These are phyloP conservation scores for Penicillium lagena DNA, from an alignment of 495 filamentous ascomycete genomes.

Conservation along the genomic window DNA sequence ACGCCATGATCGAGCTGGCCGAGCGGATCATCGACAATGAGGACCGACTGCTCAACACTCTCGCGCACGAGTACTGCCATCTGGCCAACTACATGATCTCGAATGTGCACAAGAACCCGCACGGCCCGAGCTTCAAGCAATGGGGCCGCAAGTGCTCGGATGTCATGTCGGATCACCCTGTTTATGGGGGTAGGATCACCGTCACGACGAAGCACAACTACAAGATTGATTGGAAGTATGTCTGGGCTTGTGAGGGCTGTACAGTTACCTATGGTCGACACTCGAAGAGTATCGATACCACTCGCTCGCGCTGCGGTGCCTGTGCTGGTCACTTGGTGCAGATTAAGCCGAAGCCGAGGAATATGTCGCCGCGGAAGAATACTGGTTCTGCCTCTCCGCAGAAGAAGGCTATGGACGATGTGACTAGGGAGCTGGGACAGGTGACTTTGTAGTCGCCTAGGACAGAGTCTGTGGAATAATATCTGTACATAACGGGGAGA, in stretches of 20 bases:
- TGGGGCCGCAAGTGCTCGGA: conserved; percentile 50
- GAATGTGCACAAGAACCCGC: conserved; percentile 59
- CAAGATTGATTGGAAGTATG: conserved; percentile 81
- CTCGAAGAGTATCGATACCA: conserved; percentile 70
- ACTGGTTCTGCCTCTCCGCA: background rate
- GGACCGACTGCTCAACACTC: conserved; percentile 71
- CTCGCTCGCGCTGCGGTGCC: conserved; percentile 57
- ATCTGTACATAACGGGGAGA: background rate
- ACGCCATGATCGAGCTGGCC: conserved; percentile 80
- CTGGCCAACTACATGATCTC: conserved; percentile 80
- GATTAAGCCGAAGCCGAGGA: conserved; percentile 69
- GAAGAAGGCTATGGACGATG: background rate
- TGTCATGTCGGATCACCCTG: conserved; percentile 33
- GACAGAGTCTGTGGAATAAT: no score
- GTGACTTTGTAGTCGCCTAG: background rate
- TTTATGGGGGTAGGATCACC: conserved; percentile 49
- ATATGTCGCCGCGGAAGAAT: conserved; percentile 49
- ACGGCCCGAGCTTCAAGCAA: conserved; percentile 76
- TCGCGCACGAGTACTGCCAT: conserved; percentile 96
- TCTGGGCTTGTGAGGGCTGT: conserved; percentile 76
- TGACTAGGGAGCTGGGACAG: background rate
- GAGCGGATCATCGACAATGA: conserved; percentile 77
- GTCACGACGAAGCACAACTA: conserved; percentile 87
- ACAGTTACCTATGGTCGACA: conserved; percentile 66
- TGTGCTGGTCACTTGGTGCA: conserved; percentile 67